These are phyloP conservation scores for Syzygium jambos DNA, from an alignment of 345 rosid species.

Conservation along the genomic window DNA sequence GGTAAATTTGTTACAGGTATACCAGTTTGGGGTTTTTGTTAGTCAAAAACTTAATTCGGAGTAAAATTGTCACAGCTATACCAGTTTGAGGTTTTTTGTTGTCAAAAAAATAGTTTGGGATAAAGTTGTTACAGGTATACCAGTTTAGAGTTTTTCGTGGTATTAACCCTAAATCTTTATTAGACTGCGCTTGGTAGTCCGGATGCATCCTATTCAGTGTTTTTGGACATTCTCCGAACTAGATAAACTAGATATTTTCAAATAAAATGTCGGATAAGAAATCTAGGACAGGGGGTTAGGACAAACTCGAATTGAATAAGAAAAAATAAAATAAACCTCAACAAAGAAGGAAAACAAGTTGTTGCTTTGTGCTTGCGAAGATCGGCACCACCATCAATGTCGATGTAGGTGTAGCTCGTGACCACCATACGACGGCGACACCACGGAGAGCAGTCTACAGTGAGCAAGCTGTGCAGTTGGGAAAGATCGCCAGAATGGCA, in stretches of 20 bases:
- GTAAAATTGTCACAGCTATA: too few species aligned
- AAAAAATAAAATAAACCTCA: background rate
- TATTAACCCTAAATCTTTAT: background rate
- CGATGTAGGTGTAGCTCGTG: background rate
- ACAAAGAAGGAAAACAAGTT: background rate
- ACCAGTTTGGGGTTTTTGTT: too few species aligned
- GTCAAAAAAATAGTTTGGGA: too few species aligned
- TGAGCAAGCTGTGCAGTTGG: background rate
- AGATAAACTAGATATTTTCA: background rate
- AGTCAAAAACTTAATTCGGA: too few species aligned
- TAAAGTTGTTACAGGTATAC: too few species aligned
- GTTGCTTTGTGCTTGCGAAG: background rate
- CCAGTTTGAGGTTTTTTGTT: too few species aligned
- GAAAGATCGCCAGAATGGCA: background rate
- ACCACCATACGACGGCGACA: background rate
- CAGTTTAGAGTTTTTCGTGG: too few species aligned
- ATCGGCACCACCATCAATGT: background rate
- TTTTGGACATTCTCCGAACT: background rate
- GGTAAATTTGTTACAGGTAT: too few species aligned
- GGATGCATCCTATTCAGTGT: background rate
- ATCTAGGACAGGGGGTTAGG: background rate
- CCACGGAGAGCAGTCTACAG: too few species aligned
- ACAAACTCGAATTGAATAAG: background rate
- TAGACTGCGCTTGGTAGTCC: background rate
- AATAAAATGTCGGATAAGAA: background rate